phyloP scores from a whole-genome alignment of 208 protist species.

The Angomonas deanei region DNA sequence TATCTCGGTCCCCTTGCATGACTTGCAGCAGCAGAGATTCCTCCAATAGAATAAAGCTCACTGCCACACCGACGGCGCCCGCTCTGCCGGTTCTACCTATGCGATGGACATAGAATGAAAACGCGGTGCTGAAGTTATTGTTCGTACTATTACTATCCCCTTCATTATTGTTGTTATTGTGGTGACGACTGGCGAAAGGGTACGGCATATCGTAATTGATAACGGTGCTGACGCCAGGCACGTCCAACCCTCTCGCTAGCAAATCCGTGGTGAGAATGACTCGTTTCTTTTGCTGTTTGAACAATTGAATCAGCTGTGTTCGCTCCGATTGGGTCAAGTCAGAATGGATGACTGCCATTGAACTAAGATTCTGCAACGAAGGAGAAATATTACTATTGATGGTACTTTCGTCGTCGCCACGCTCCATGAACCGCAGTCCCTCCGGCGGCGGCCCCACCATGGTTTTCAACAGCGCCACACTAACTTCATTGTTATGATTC shows the following conservation, averaged over 20 bases:
- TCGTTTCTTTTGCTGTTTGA: slow-evolving; percentile 87
- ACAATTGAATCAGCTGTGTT: slow-evolving; percentile 92
- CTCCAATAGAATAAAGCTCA: slow-evolving; percentile 90
- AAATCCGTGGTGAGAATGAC: slow-evolving; percentile 99
- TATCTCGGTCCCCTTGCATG: background rate
- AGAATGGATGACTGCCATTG: slow-evolving; percentile 69
- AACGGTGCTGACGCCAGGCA: slow-evolving; percentile 94
- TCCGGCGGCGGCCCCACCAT: slow-evolving; percentile 2
- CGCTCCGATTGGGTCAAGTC: slow-evolving; percentile 86
- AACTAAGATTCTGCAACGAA: slow-evolving; percentile 43
- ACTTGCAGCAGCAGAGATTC: slow-evolving; percentile 28
- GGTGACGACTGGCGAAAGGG: slow-evolving; percentile 1
- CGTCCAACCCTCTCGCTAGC: slow-evolving; percentile 91
- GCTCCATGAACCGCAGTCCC: slow-evolving; percentile 9
- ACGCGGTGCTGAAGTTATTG: slow-evolving; percentile 26
- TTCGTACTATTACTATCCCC: background rate
- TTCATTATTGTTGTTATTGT: background rate
- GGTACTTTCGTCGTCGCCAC: background rate
- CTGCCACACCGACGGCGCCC: slow-evolving; percentile 77
- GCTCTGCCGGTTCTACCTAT: slow-evolving; percentile 92
- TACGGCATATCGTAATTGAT: slow-evolving; percentile 98
- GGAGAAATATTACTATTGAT: background rate
- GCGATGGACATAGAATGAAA: slow-evolving; percentile 94
- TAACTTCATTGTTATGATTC: background rate
- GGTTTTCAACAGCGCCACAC: background rate